phyloP scores from a whole-genome alignment of 2,329 filamentous ascomycete species.

The Aspergillus pseudoviridinutans region DNA sequence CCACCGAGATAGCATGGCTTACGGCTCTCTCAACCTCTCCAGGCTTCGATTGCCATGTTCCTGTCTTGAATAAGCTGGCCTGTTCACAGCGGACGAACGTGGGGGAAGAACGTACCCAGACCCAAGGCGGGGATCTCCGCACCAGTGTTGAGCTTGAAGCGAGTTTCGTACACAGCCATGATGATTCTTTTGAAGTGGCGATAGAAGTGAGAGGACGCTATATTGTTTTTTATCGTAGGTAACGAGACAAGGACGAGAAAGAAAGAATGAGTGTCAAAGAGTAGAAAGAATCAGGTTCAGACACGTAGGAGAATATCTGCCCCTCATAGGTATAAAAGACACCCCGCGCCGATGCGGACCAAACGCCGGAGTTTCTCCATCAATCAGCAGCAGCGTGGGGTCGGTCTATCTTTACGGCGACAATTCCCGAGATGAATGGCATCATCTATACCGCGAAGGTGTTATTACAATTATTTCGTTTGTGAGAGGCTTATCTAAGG shows the following conservation, averaged over 20 bases:
- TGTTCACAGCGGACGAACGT: neutral
- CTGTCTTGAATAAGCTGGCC: constrained; percentile 31
- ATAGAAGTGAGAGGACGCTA: neutral
- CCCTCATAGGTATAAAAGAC: neutral
- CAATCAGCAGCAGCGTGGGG: constrained; percentile 13
- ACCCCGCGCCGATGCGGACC: neutral
- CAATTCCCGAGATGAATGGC: neutral
- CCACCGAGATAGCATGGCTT: constrained; percentile 49
- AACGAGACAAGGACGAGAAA: neutral
- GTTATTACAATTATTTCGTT: neutral
- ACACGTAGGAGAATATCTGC: neutral
- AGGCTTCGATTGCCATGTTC: constrained; percentile 62
- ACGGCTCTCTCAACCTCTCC: constrained; percentile 59
- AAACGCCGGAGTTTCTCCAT: constrained; percentile 14
- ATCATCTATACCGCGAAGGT: neutral
- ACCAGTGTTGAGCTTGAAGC: constrained; percentile 63
- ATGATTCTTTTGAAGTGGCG: constrained; percentile 15
- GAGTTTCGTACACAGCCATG: constrained; percentile 51
- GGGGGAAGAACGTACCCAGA: constrained; percentile 47
- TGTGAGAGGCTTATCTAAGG: neutral
- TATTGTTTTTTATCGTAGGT: neutral
- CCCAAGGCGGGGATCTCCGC: constrained; percentile 61
- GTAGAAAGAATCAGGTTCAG: neutral
- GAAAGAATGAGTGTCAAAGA: neutral
- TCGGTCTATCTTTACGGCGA: neutral